A percentile compares a stretch with the other conserved stretches of the same genome.
These are phyloP conservation scores for Lachnellula subtilissima DNA, from an alignment of 2,329 filamentous ascomycete species.

Conservation along the genomic window DNA sequence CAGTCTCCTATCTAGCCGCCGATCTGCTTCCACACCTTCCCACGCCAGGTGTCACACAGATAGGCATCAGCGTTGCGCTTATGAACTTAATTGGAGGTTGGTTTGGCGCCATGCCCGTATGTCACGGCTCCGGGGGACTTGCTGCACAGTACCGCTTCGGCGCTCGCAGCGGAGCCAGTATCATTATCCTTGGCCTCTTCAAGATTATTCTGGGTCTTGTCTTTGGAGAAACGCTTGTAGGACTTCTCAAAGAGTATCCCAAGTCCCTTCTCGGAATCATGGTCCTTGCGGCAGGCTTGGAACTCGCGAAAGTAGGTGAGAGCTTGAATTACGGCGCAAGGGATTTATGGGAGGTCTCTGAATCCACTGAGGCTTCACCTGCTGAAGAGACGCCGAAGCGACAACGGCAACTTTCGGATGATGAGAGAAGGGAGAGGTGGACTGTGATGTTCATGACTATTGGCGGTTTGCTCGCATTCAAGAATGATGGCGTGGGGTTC, in stretches of 20 bases:
- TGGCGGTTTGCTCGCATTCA: conserved; percentile 76
- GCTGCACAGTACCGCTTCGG: conserved; percentile 91
- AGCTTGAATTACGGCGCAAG: conserved; percentile 69
- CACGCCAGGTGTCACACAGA: conserved; percentile 65
- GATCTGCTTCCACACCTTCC: conserved; percentile 70
- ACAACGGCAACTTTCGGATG: conserved; percentile 53
- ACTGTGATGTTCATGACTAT: conserved; percentile 87
- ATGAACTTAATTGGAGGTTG: conserved; percentile 86
- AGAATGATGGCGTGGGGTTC: conserved; percentile 87
- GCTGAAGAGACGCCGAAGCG: conserved; percentile 31
- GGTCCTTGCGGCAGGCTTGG: conserved; percentile 83
- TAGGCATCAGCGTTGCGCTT: conserved; percentile 74
- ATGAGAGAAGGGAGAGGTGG: conserved; percentile 72
- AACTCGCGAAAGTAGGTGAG: conserved; percentile 80
- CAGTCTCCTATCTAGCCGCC: conserved; percentile 71
- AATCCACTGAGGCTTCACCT: conserved; percentile 33
- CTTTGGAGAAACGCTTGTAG: conserved; percentile 69
- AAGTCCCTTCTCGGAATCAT: conserved; percentile 75
- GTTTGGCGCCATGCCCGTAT: conserved; percentile 94
- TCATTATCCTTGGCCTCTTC: conserved; percentile 71
- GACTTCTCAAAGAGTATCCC: conserved; percentile 68
- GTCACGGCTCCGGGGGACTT: conserved; percentile 85
- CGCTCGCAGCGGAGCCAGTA: conserved; percentile 77
- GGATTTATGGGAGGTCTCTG: conserved; percentile 54
- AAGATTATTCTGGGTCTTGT: conserved; percentile 74